A percentile compares a stretch with the other conserved stretches of the same genome.
Evolutionary conservation across 208 protist genomes (phyloP).

Genomic region (Wallacemonas collosoma): DNA sequence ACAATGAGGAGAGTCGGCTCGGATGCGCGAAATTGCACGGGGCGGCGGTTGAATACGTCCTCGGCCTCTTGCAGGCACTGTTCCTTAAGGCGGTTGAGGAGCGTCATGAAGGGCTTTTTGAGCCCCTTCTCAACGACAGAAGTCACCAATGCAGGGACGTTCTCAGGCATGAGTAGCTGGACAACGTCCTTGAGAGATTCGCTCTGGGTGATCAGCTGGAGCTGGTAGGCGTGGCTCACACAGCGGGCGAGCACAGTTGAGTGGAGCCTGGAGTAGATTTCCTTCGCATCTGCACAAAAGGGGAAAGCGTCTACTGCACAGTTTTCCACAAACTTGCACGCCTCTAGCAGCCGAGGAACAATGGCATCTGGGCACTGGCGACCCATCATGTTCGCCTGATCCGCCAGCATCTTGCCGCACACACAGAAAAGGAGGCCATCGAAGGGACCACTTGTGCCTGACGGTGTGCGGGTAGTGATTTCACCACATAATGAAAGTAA

Average conservation of each 20-base stretch:
- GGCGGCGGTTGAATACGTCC: slow-evolving; percentile 36
- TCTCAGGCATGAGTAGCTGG: slow-evolving; percentile 62
- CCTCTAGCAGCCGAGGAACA: slow-evolving; percentile 50
- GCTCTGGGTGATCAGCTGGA: slow-evolving; percentile 73
- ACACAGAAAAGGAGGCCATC: slow-evolving; percentile 62
- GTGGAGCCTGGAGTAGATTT: slow-evolving; percentile 68
- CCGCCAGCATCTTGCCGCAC: slow-evolving; percentile 62
- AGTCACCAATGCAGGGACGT: slow-evolving; percentile 58
- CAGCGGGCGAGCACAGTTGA: slow-evolving; percentile 69
- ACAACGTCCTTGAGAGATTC: slow-evolving; percentile 63
- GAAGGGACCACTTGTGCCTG: slow-evolving; percentile 9
- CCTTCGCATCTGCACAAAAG: slow-evolving; percentile 46
- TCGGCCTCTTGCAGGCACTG: slow-evolving; percentile 66
- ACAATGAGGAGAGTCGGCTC: slow-evolving; percentile 65
- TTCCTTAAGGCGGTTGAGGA: slow-evolving; percentile 77
- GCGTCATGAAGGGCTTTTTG: slow-evolving; percentile 82
- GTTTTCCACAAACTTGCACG: slow-evolving; percentile 31
- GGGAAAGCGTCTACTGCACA: not conserved
- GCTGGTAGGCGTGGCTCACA: slow-evolving; percentile 83
- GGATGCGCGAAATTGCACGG: slow-evolving; percentile 31
- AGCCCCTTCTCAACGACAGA: slow-evolving; percentile 75
- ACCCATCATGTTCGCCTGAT: slow-evolving; percentile 58
- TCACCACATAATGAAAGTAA: slow-evolving; percentile 19
- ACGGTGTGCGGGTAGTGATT: not conserved
- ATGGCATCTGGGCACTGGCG: slow-evolving; percentile 61